Evolutionary conservation across 225 moss, liverwort and hornwort genomes (phyloP).

Genomic region (Ulota crispa): DNA sequence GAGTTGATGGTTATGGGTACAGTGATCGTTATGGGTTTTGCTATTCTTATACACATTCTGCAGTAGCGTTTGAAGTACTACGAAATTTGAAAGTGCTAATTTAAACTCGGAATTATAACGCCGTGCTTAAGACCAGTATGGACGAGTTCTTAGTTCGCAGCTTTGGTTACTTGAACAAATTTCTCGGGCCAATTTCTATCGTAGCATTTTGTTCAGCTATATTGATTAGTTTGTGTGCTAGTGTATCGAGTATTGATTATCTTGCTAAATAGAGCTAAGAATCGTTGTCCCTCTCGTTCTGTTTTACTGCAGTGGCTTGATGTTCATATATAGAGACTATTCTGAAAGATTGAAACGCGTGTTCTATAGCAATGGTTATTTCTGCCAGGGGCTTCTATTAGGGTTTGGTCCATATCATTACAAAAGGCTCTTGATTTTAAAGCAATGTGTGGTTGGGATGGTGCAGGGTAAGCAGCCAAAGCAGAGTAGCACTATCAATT

Average conservation of each 20-base stretch:
- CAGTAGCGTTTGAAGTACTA: not conserved
- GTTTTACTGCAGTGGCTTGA: not conserved
- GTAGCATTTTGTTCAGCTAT: not conserved
- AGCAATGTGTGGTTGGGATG: conserved; percentile 23
- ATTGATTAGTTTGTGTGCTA: too few species aligned
- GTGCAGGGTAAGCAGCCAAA: conserved; percentile 84
- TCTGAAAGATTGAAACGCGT: not conserved
- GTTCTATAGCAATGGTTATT: not conserved
- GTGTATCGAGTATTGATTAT: not conserved
- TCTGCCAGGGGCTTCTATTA: not conserved
- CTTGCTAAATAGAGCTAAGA: not conserved
- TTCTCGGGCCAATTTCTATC: not conserved
- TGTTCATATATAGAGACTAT: not conserved
- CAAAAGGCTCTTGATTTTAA: conserved; percentile 2
- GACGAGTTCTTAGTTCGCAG: not conserved
- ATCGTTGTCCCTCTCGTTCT: not conserved
- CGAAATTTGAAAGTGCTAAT: not conserved
- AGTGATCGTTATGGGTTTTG: too few species aligned
- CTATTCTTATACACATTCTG: not conserved
- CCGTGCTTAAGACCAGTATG: not conserved
- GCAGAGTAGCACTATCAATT: conserved; percentile 82
- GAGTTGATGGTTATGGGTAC: too few species aligned
- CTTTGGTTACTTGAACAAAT: not conserved
- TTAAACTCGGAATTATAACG: not conserved
- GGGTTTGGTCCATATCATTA: not conserved